These are phyloP conservation scores for Oryza punctata DNA, from an alignment of 176 grass and related monocot genomes.

Conservation along the genomic window DNA sequence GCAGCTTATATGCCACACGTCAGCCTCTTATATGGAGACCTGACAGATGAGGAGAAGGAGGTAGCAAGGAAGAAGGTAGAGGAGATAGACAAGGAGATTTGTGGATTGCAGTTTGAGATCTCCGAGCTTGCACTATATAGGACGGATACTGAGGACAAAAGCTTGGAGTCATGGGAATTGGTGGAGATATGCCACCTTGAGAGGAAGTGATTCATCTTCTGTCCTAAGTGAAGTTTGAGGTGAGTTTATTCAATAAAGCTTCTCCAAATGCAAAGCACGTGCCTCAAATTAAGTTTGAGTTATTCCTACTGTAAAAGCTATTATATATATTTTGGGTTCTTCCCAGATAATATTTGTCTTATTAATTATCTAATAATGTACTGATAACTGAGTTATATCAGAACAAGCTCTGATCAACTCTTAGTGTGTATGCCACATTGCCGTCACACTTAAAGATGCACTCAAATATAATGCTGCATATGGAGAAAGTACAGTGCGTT, in stretches of 20 bases:
- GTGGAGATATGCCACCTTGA: conserved; percentile 70
- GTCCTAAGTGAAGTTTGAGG: conserved; percentile 21
- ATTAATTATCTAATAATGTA: conserved; percentile 11
- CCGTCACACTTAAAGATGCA: conserved; percentile 1
- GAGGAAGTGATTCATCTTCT: conserved; percentile 52
- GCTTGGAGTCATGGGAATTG: conserved; percentile 87
- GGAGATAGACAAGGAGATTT: conserved; percentile 70
- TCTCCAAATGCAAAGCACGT: neutral
- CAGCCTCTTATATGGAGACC: conserved; percentile 77
- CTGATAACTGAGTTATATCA: conserved; percentile 26
- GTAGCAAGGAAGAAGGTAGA: conserved; percentile 71
- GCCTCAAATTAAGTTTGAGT: neutral
- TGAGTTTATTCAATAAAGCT: conserved; percentile 21
- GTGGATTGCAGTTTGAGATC: conserved; percentile 67
- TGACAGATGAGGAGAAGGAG: conserved; percentile 84
- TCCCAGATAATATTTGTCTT: conserved; percentile 2
- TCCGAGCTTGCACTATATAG: conserved; percentile 72
- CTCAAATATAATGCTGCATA: conserved; percentile 7
- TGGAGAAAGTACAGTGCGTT: conserved; percentile 5
- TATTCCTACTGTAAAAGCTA: neutral
- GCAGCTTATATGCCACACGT: conserved; percentile 88
- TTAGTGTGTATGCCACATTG: neutral
- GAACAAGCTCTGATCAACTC: neutral
- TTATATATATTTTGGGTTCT: neutral
- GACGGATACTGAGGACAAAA: conserved; percentile 85